Evolutionary conservation across 1,284 basidiomycete species (phyloP).

Genomic region (Pseudozyma hubeiensis): DNA sequence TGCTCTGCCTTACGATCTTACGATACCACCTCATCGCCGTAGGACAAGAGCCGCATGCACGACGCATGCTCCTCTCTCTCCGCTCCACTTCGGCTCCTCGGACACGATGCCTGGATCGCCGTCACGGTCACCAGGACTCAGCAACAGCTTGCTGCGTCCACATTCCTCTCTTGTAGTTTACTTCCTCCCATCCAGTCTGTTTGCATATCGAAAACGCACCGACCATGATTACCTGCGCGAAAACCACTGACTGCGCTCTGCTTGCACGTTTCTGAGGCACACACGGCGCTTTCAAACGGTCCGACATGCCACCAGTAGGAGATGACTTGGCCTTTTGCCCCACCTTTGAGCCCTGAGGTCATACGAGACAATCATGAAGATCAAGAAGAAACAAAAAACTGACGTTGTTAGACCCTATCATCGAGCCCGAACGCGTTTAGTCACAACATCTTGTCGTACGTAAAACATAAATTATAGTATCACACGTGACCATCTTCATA

Average conservation of each 20-base stretch:
- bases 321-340: too few species aligned
- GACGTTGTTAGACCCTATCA: too few species aligned
- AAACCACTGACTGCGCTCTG: too few species aligned
- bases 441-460: neutral
- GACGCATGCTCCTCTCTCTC: neutral
- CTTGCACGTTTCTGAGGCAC: too few species aligned
- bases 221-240: neutral
- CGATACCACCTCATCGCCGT: conserved; percentile 16
- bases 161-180: conserved; percentile 28
- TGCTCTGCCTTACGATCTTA: conserved; percentile 10
- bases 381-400: too few species aligned
- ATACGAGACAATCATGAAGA: too few species aligned
- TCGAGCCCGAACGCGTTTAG: too few species aligned
- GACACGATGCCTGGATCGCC: conserved; percentile 3
- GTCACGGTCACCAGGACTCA: neutral
- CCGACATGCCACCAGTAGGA: too few species aligned
- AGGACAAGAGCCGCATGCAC: conserved; percentile 8
- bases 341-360: too few species aligned
- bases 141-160: conserved; percentile 14
- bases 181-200: conserved; percentile 4
- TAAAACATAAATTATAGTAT: conserved; percentile 10
- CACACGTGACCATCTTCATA: conserved; percentile 10
- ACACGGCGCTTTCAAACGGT: too few species aligned
- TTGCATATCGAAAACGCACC: conserved; percentile 17
- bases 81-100: neutral